These are phyloP conservation scores for Ceriops tagal DNA, from an alignment of 345 rosid genomes.

Conservation along the genomic window DNA sequence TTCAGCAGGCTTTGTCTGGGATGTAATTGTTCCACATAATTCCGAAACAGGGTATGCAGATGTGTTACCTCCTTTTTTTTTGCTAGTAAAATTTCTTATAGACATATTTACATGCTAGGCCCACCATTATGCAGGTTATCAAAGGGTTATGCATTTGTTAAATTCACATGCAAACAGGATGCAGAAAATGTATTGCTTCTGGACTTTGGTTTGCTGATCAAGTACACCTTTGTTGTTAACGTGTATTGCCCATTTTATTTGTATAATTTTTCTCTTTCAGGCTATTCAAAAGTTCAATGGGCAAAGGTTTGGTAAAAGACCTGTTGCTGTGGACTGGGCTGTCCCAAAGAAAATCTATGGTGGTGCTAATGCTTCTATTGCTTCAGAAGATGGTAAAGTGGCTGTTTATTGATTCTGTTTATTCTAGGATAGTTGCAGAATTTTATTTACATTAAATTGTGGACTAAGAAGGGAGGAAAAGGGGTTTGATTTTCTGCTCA, in stretches of 20 bases:
- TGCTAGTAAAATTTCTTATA: background rate
- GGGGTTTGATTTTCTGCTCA: too few species aligned
- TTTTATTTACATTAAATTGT: background rate
- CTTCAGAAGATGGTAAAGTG: constrained; percentile 54
- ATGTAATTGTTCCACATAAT: constrained; percentile 69
- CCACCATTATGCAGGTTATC: constrained; percentile 57
- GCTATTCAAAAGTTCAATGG: constrained; percentile 91
- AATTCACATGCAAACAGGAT: constrained; percentile 81
- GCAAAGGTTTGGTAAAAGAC: constrained; percentile 61
- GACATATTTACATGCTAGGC: background rate
- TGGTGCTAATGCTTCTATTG: constrained; percentile 39
- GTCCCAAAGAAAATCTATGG: constrained; percentile 79
- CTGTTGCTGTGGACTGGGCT: constrained; percentile 96
- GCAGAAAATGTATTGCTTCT: constrained; percentile 68
- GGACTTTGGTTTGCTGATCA: constrained; percentile 10
- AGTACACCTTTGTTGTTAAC: background rate
- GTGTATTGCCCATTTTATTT: constrained; percentile 11
- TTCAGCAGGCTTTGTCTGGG: constrained; percentile 89
- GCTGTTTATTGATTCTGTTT: constrained; percentile 12
- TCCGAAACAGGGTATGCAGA: constrained; percentile 65
- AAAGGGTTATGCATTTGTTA: constrained; percentile 93
- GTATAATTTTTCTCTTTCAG: constrained; percentile 36
- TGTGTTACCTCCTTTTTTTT: constrained; percentile 5
- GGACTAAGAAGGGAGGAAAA: background rate
- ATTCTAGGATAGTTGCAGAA: background rate